These are phyloP conservation scores for Nevesoporus exiguus DNA, from an alignment of 768 basidiomycete genomes.

Conservation along the genomic window DNA sequence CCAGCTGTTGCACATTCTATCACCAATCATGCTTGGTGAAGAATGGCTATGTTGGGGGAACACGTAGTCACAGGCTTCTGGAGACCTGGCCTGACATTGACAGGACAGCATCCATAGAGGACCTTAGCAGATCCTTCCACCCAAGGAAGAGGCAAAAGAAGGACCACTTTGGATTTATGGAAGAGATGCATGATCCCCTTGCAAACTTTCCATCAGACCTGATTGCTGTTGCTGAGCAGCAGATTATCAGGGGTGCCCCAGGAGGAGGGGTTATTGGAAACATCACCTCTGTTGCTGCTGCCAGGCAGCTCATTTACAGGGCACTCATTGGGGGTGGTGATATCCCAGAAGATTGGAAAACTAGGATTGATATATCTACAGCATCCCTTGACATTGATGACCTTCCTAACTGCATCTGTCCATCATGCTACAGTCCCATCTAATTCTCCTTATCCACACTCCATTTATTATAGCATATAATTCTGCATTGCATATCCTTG, in stretches of 20 bases:
- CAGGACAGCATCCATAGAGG: constrained; percentile 5
- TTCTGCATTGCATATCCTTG: neutral
- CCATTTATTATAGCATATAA: neutral
- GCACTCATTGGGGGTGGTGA: constrained; percentile 25
- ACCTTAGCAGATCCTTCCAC: neutral
- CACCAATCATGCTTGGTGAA: constrained; percentile 46
- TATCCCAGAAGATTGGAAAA: constrained; percentile 44
- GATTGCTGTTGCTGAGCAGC: constrained; percentile 47
- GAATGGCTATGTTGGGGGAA: constrained; percentile 22
- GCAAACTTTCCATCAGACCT: constrained; percentile 36
- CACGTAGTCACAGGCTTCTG: constrained; percentile 29
- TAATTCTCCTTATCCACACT: constrained; percentile 17
- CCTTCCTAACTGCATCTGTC: constrained; percentile 38
- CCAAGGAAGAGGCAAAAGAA: constrained; percentile 18
- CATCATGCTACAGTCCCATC: constrained; percentile 43
- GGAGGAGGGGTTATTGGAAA: constrained; percentile 51
- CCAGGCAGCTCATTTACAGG: constrained; percentile 46
- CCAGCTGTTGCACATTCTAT: constrained; percentile 43
- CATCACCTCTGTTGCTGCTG: constrained; percentile 41
- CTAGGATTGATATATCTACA: constrained; percentile 20
- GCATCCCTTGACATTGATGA: constrained; percentile 19
- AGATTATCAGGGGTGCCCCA: constrained; percentile 46
- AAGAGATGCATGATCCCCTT: neutral
- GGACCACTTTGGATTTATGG: neutral
- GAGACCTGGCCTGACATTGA: constrained; percentile 38